Conservation (phyloP, 768 basidiomycete genomes). For the Podaxis sp. region DNA sequence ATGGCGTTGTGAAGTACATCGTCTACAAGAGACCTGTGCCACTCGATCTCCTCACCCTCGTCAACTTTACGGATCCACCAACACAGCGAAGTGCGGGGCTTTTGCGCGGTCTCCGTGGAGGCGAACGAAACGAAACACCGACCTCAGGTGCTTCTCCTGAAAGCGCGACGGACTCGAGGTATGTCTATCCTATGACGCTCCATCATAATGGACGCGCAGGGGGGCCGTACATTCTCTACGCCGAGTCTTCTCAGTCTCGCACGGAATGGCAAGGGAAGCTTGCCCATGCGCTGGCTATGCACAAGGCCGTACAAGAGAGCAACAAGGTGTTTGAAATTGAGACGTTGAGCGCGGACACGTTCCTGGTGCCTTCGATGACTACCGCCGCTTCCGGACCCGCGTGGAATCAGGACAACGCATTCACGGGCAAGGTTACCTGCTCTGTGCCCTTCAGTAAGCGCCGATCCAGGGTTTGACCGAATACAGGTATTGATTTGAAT, state of each 20-base stretch:
- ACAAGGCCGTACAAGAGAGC: constrained; percentile 84
- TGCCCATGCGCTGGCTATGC: constrained; percentile 83
- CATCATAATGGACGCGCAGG: constrained; percentile 86
- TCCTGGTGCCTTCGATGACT: constrained; percentile 64
- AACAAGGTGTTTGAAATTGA: constrained; percentile 96
- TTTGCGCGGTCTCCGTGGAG: constrained; percentile 57
- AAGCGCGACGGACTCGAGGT: constrained; percentile 48
- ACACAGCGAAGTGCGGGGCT: constrained; percentile 66
- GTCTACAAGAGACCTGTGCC: constrained; percentile 86
- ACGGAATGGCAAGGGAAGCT: constrained; percentile 88
- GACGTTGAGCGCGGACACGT: constrained; percentile 83
- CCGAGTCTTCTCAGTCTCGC: constrained; percentile 68
- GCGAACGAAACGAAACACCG: constrained; percentile 17
- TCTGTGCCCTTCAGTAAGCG: constrained; percentile 85
- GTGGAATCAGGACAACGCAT: constrained; percentile 67
- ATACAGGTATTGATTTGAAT: constrained; percentile 34
- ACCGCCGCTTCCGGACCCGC: constrained; percentile 41
- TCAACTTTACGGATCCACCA: constrained; percentile 74
- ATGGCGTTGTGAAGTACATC: constrained; percentile 70
- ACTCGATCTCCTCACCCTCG: constrained; percentile 79
- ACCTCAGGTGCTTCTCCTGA: constrained; percentile 7
- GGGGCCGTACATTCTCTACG: constrained; percentile 78
- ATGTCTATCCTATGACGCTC: constrained; percentile 82
- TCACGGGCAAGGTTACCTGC: constrained; percentile 86
- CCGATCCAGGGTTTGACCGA: not conserved